A percentile compares a stretch with the other conserved stretches of the same genome.
These are phyloP conservation scores for Cladosporium sp. DNA, from an alignment of 2,329 filamentous ascomycete genomes.

Conservation along the genomic window DNA sequence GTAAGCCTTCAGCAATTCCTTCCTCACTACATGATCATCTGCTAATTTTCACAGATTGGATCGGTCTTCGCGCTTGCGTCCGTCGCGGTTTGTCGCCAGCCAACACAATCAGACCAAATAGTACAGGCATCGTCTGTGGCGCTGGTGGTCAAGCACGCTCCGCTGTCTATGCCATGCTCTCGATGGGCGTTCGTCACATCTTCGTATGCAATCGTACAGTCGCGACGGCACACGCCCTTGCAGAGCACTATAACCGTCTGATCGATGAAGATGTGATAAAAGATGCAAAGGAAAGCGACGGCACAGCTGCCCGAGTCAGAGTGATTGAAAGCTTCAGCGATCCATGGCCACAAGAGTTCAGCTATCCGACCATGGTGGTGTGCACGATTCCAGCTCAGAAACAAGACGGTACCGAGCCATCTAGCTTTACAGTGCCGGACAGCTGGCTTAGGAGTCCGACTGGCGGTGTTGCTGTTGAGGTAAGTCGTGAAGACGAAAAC, in stretches of 20 bases:
- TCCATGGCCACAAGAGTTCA: slow-evolving; percentile 60
- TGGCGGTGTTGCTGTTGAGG: slow-evolving; percentile 70
- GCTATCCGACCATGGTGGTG: slow-evolving; percentile 66
- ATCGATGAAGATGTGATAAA: slow-evolving; percentile 28
- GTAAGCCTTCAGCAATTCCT: neutral
- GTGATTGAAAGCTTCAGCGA: slow-evolving; percentile 57
- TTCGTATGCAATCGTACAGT: slow-evolving; percentile 68
- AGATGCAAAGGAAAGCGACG: slow-evolving; percentile 18
- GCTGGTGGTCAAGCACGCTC: slow-evolving; percentile 73
- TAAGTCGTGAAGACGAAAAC: slow-evolving; percentile 27
- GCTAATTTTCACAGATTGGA: slow-evolving; percentile 54
- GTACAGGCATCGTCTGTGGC: slow-evolving; percentile 51
- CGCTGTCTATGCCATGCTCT: slow-evolving; percentile 72
- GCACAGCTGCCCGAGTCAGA: slow-evolving; percentile 38
- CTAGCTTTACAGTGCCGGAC: slow-evolving; percentile 64
- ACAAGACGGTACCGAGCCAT: slow-evolving; percentile 56
- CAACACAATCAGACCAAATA: slow-evolving; percentile 51
- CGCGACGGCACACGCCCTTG: slow-evolving; percentile 62
- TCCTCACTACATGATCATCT: neutral
- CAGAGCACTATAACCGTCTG: slow-evolving; percentile 62
- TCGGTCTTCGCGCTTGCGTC: slow-evolving; percentile 70
- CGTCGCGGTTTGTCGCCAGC: slow-evolving; percentile 68
- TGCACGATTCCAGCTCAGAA: slow-evolving; percentile 71
- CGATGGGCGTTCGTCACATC: slow-evolving; percentile 70
- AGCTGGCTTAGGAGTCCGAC: slow-evolving; percentile 68